A percentile compares a stretch with the other conserved stretches of the same genome.
phyloP scores from a whole-genome alignment of 257 asterid species.

The Forsythia suspensa region DNA sequence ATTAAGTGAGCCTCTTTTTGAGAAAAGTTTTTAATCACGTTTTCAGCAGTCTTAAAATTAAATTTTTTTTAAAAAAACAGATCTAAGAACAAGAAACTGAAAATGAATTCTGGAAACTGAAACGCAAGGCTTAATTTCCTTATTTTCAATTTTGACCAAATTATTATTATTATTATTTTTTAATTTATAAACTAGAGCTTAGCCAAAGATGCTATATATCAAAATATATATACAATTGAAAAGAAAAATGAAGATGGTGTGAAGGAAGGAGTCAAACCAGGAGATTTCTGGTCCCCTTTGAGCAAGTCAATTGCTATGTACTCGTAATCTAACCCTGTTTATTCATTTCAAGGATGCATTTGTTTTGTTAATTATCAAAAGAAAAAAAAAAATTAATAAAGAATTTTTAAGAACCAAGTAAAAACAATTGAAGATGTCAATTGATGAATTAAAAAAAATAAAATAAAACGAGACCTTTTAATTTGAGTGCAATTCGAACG shows the following conservation, averaged over 20 bases:
- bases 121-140: too few relatives aligned
- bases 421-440: neutral
- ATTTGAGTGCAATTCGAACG: constrained; percentile 73
- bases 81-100: too few relatives aligned
- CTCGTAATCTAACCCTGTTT: constrained; percentile 68
- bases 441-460: neutral
- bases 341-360: constrained; percentile 6
- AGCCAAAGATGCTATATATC: too few relatives aligned
- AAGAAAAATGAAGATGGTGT: neutral
- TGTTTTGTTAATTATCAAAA: neutral
- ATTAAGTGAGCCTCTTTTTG: constrained; percentile 12
- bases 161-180: too few relatives aligned
- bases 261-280: constrained; percentile 45
- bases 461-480: constrained; percentile 45
- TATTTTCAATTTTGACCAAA: too few relatives aligned
- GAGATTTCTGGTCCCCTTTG: constrained; percentile 65
- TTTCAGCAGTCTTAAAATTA: too few relatives aligned
- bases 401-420: neutral
- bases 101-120: too few relatives aligned
- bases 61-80: too few relatives aligned
- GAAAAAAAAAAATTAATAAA: neutral
- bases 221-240: too few relatives aligned
- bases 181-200: too few relatives aligned
- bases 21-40: neutral
- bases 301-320: constrained; percentile 69